Conservation (phyloP, 805 yeast genomes). For the Candida andamanensis region DNA sequence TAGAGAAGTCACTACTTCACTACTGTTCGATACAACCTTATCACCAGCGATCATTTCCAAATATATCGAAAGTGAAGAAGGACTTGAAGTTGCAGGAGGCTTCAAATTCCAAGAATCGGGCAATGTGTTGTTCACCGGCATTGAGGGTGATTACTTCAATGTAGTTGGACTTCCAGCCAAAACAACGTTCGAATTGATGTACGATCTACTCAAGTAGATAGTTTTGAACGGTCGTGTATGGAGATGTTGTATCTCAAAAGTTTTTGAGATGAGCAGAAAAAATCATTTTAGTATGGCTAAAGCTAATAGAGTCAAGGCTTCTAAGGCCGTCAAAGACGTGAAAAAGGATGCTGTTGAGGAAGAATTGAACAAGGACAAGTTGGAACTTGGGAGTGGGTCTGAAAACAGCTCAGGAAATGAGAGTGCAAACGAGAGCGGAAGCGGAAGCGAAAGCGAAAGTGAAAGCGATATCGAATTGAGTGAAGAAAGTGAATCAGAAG, state of each 20-base stretch:
- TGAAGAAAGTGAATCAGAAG: conserved; percentile 15
- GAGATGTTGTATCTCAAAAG: background rate
- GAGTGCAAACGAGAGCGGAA: conserved; percentile 29
- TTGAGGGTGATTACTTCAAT: conserved; percentile 80
- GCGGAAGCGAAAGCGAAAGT: conserved; percentile 11
- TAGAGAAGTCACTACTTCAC: conserved; percentile 30
- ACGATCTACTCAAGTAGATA: background rate
- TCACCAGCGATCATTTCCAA: conserved; percentile 51
- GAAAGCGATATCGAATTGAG: conserved; percentile 10
- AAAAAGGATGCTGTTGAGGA: conserved; percentile 8
- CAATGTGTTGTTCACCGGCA: conserved; percentile 52
- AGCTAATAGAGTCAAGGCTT: conserved; percentile 7
- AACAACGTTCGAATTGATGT: conserved; percentile 44
- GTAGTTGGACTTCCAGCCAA: conserved; percentile 83
- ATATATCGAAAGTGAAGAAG: conserved; percentile 72
- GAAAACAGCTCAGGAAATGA: conserved; percentile 23
- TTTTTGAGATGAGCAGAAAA: conserved; percentile 10
- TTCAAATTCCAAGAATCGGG: conserved; percentile 78
- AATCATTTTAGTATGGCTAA: conserved; percentile 10
- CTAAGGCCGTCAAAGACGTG: conserved; percentile 2
- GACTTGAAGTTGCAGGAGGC: conserved; percentile 85
- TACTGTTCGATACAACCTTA: conserved; percentile 40
- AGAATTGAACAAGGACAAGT: conserved; percentile 7
- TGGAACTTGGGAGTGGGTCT: background rate
- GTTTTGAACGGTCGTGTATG: background rate